phyloP scores from a whole-genome alignment of 176 grass and related monocot genomes.

The Themeda triandra region DNA sequence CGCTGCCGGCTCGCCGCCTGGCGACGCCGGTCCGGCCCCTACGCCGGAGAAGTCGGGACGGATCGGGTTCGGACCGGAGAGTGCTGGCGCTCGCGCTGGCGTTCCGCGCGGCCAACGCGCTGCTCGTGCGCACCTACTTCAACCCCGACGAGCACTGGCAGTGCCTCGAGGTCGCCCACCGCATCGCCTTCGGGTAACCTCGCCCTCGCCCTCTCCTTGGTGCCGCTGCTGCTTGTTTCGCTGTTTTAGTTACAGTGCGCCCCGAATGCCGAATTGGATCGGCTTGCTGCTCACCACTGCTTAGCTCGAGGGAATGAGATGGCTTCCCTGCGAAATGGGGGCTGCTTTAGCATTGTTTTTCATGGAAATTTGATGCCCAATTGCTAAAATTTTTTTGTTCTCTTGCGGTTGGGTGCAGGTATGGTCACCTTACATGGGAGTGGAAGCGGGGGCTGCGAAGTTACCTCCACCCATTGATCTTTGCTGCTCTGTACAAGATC shows the following conservation, averaged over 20 bases:
- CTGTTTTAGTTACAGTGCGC: neutral
- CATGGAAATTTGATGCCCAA: no score
- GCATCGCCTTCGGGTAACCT: constrained; percentile 72
- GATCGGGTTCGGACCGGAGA: constrained; percentile 38
- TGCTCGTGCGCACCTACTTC: constrained; percentile 89
- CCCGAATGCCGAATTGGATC: neutral
- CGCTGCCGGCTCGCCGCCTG: neutral
- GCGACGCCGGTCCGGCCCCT: neutral
- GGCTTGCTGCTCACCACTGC: neutral
- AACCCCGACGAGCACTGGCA: constrained; percentile 99
- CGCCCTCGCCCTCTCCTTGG: neutral
- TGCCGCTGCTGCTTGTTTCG: neutral
- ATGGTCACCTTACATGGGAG: constrained; percentile 95
- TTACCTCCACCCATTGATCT: constrained; percentile 84
- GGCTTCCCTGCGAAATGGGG: neutral
- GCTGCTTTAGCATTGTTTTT: neutral
- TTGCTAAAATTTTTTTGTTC: no score
- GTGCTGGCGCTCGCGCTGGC: constrained; percentile 57
- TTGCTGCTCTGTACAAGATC: constrained; percentile 67
- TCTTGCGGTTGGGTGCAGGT: constrained; percentile 38
- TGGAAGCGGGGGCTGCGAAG: constrained; percentile 76
- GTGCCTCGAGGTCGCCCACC: constrained; percentile 93
- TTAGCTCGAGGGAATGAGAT: neutral
- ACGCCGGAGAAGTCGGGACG: neutral
- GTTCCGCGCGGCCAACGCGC: constrained; percentile 65